Base-by-base conservation (phyloP, 2,329 filamentous ascomycete species). In the Botrytis pseudocinerea region DNA sequence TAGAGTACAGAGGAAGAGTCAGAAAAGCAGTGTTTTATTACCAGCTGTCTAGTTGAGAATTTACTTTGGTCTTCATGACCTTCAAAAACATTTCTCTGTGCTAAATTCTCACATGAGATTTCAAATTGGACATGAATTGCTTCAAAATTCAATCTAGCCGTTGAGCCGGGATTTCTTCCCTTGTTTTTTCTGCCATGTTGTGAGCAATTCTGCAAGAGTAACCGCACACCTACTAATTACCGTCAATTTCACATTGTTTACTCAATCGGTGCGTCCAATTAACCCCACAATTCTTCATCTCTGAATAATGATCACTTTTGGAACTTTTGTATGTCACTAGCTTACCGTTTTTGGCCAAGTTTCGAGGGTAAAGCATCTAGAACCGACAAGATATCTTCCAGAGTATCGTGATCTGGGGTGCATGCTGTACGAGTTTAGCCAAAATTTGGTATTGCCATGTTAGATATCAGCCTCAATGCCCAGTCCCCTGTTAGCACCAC, bases 391-490 rank as follows among this genome's bases (percentile, higher is more conserved):
- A 32, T 38, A 42, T 12, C 40, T 18, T 54, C 64, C 32, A 12
- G 18, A 32, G 20, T 28, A 42, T 57, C 5, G 10, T 57, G 40
- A 57, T 68, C 48, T 68, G 64, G 64, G 64, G 64, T 57, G 14
- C 46, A 51, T 66, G 63, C 63, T 38, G 64, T 42, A 44, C 16
- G 35, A 42, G 10, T 68, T 68, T 57, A 68, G 65, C 48, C 65
- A 57, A 57, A 57, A 57, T 32, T 28, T 35, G 38, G 64, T 4
- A 68, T 38, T 68, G 25, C 18, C 48, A 32, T 42, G n/a, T 25
- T 18, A 0, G 48, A 57, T 57, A 57, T 42, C 16, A 42, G 48
- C 48, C 65, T 68, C 18, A 57, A 68, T 68, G n/a, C 16, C 48
- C 3, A 42, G 7, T 57, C 35, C 38, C 48, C 18, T 57, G 48